Evolutionary conservation across 208 protist species (phyloP).

Genomic region (Zelonia costaricensis): DNA sequence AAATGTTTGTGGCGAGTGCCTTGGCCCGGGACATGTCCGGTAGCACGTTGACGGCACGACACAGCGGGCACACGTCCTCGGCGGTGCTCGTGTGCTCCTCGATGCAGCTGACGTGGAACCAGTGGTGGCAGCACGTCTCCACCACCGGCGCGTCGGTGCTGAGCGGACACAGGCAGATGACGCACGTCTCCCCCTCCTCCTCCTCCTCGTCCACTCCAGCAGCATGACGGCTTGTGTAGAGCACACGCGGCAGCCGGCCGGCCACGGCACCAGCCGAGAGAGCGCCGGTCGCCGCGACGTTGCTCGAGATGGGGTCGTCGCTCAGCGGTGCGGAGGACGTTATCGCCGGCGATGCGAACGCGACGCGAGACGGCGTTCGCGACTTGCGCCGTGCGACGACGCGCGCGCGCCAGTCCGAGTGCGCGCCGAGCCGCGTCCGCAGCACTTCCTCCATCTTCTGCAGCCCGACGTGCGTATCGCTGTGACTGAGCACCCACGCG

Average conservation of each 20-base stretch:
- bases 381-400: neutral
- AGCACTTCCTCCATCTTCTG: slow-evolving; percentile 16
- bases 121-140: slow-evolving; percentile 59
- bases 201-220: neutral
- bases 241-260: neutral
- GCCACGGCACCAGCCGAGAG: neutral
- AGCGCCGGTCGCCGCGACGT: no score
- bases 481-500: slow-evolving; percentile 40
- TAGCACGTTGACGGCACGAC: slow-evolving; percentile 40
- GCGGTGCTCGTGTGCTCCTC: slow-evolving; percentile 41
- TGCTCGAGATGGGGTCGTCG: no score
- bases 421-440: neutral
- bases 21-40: slow-evolving; percentile 28
- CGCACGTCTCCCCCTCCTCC: slow-evolving; percentile 30
- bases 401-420: slow-evolving; percentile 23
- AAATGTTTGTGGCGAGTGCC: slow-evolving; percentile 36
- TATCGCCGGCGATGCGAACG: neutral
- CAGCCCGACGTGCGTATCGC: slow-evolving; percentile 9
- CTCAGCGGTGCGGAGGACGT: no score
- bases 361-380: neutral
- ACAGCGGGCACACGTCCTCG: slow-evolving; percentile 60
- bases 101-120: slow-evolving; percentile 72
- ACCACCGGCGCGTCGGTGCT: slow-evolving; percentile 38
- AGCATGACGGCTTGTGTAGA: neutral
- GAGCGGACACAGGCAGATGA: slow-evolving; percentile 49